Conservation (phyloP, 768 basidiomycete genomes). For the Aureoboletus auriporus region DNA sequence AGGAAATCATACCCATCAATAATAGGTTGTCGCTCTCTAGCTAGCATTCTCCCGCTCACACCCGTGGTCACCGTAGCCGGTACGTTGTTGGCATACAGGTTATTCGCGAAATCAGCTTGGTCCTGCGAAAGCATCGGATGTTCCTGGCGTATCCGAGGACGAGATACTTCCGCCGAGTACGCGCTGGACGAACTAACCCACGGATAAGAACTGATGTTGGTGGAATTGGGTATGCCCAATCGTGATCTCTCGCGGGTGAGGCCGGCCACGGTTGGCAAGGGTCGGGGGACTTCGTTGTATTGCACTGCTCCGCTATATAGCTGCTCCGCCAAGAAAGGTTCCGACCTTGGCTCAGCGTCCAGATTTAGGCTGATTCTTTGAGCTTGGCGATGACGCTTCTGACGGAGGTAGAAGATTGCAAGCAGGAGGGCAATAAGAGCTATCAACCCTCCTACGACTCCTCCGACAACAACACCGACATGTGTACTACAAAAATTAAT, state of each 20-base stretch:
- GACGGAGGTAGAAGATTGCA: constrained; percentile 3
- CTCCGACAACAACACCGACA: constrained; percentile 10
- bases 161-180: neutral
- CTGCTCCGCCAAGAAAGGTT: constrained; percentile 2
- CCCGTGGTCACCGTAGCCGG: constrained; percentile 14
- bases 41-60: constrained; percentile 19
- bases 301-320: neutral
- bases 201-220: neutral
- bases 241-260: neutral
- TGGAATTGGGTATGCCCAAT: neutral
- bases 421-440: constrained; percentile 3
- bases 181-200: neutral
- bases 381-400: neutral
- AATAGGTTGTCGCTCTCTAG: constrained; percentile 7
- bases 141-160: constrained; percentile 3
- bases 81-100: constrained; percentile 10
- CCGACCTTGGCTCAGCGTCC: neutral
- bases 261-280: neutral
- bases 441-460: constrained; percentile 10
- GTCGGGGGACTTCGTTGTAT: neutral
- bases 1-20: constrained; percentile 8
- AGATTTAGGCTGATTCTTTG: neutral
- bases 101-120: constrained; percentile 18
- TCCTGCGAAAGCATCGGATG: constrained; percentile 13
- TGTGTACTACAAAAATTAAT: neutral